Evolutionary conservation across 805 yeast genomes (phyloP).

Genomic region (Yamadazyma akitaensis): DNA sequence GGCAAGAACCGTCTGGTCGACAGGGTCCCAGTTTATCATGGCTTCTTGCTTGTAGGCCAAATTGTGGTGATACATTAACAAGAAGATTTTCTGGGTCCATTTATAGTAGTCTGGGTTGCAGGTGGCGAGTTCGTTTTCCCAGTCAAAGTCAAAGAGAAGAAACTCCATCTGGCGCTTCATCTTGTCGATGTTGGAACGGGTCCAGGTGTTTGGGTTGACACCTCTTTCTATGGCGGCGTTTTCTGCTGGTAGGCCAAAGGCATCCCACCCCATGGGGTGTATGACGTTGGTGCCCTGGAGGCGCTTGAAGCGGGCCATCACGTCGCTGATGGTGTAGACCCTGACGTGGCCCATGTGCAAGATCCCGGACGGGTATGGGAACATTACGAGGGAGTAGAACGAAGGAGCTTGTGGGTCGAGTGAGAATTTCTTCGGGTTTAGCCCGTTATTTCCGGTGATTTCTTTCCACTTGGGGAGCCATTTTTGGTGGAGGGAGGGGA

Average conservation of each 20-base stretch:
- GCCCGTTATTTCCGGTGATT: conserved; percentile 28
- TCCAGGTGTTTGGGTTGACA: conserved; percentile 81
- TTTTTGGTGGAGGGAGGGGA: conserved; percentile 22
- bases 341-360: conserved; percentile 93
- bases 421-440: conserved; percentile 33
- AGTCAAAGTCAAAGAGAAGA: conserved; percentile 86
- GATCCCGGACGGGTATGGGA: conserved; percentile 94
- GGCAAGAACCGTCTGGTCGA: conserved; percentile 91
- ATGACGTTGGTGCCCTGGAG: conserved; percentile 74
- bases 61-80: conserved; percentile 68
- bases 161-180: conserved; percentile 80
- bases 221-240: conserved; percentile 92
- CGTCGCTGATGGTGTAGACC: conserved; percentile 89
- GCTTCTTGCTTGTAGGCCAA: conserved; percentile 84
- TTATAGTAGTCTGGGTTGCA: conserved; percentile 84
- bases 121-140: conserved; percentile 88
- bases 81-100: conserved; percentile 87
- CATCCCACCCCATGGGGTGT: conserved; percentile 99
- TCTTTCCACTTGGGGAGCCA: conserved; percentile 50
- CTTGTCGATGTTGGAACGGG: conserved; percentile 68
- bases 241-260: conserved; percentile 97
- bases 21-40: conserved; percentile 96
- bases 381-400: conserved; percentile 78
- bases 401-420: conserved; percentile 7
- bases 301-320: conserved; percentile 71